These are phyloP conservation scores for Ceratocystis alfenasii DNA, from an alignment of 2,329 filamentous ascomycete species.

Conservation along the genomic window DNA sequence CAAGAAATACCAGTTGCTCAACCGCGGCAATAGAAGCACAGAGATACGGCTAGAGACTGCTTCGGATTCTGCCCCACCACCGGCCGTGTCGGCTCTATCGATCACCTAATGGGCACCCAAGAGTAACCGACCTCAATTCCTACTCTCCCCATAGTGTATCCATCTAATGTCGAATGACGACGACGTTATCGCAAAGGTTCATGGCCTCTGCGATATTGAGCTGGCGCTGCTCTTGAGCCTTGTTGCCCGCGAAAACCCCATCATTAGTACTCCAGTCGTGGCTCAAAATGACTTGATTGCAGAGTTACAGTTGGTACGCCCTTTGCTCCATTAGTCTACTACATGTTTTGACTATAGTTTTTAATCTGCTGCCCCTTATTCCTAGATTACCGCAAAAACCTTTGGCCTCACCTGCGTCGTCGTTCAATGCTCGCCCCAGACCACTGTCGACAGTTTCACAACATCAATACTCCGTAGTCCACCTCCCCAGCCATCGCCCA, in stretches of 20 bases:
- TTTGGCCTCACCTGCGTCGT: constrained; percentile 62
- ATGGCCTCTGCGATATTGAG: constrained; percentile 74
- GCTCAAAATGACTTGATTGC: constrained; percentile 49
- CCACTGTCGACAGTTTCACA: constrained; percentile 70
- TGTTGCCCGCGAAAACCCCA: constrained; percentile 71
- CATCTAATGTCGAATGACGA: constrained; percentile 48
- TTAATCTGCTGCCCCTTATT: not conserved
- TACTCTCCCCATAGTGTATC: constrained; percentile 12
- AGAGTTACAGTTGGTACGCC: constrained; percentile 56
- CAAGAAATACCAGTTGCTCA: not conserved
- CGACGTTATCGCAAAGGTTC: constrained; percentile 54
- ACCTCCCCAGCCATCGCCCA: constrained; percentile 19
- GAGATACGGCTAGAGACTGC: not conserved
- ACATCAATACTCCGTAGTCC: constrained; percentile 49
- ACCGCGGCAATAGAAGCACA: not conserved
- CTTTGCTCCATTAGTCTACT: not conserved
- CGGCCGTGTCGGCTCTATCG: not conserved
- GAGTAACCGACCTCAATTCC: constrained; percentile 3
- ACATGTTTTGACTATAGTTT: not conserved
- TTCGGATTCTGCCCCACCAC: not conserved
- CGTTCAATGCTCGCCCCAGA: constrained; percentile 59
- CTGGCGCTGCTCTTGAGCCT: constrained; percentile 75
- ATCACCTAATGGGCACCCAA: not conserved
- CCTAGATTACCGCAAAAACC: constrained; percentile 51
- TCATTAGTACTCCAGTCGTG: constrained; percentile 62